Percentiles rank a stretch among this genome's conserved stretches.
Conservation (phyloP, 345 rosid genomes). For the Tarenaya hassleriana region DNA sequence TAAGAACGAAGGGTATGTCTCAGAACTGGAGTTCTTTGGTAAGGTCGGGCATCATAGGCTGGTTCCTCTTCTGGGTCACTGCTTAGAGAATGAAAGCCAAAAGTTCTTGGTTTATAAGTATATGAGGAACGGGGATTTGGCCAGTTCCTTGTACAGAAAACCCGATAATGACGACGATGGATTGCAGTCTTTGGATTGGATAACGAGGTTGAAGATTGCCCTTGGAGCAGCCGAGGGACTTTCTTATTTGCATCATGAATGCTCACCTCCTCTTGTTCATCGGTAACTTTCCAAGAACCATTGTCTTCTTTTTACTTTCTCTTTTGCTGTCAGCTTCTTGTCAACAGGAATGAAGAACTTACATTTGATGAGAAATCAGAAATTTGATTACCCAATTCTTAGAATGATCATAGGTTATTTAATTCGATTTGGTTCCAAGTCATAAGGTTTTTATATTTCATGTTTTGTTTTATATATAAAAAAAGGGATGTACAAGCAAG, state of each 20-base stretch:
- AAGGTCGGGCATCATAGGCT: conserved; percentile 60
- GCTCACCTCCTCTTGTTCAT: conserved; percentile 84
- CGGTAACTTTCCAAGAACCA: no score
- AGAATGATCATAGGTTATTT: no score
- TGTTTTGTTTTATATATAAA: no score
- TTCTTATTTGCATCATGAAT: conserved; percentile 80
- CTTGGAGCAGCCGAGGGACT: conserved; percentile 88
- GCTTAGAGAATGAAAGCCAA: conserved; percentile 56
- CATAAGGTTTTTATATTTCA: no score
- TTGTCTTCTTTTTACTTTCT: no score
- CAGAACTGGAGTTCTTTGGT: conserved; percentile 66
- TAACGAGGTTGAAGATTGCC: conserved; percentile 83
- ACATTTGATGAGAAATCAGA: no score
- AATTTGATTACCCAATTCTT: no score
- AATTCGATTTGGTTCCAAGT: no score
- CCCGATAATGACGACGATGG: conserved; percentile 43
- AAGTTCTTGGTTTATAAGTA: conserved; percentile 83
- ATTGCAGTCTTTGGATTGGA: conserved; percentile 83
- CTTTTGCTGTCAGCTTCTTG: no score
- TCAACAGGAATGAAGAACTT: no score
- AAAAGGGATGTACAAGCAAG: conserved; percentile 98
- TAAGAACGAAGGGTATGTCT: conserved; percentile 43
- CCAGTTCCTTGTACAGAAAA: conserved; percentile 57
- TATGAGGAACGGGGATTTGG: conserved; percentile 75
- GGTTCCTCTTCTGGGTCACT: conserved; percentile 74